phyloP scores from a whole-genome alignment of 345 rosid species.

The Pistacia atlantica region DNA sequence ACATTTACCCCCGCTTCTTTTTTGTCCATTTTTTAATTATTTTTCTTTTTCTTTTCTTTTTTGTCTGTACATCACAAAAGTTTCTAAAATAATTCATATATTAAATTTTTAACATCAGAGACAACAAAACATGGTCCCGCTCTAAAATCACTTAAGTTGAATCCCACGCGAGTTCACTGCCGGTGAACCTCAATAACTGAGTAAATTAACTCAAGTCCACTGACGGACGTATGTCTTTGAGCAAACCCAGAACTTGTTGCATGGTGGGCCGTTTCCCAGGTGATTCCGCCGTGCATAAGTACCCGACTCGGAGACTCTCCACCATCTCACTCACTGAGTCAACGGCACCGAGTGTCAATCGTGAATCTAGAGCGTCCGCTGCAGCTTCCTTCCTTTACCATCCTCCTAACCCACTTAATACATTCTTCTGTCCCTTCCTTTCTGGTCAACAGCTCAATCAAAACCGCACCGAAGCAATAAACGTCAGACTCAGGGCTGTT shows the following conservation, averaged over 20 bases:
- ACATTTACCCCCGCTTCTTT: neutral
- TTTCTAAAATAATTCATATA: neutral
- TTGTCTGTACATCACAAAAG: conserved; percentile 16
- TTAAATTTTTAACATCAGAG: neutral
- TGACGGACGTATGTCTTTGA: conserved; percentile 66
- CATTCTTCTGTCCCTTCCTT: conserved; percentile 55
- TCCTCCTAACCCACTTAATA: conserved; percentile 53
- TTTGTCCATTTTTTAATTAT: neutral
- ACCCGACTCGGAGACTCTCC: conserved; percentile 79
- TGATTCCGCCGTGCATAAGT: conserved; percentile 80
- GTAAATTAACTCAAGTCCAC: neutral
- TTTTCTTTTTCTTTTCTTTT: neutral
- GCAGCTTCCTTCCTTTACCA: conserved; percentile 70
- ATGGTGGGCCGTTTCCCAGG: conserved; percentile 82
- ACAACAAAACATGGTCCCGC: conserved; percentile 12
- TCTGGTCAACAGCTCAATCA: conserved; percentile 80
- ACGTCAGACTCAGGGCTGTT: conserved; percentile 54
- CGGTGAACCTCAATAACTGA: neutral
- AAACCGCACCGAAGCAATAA: conserved; percentile 65
- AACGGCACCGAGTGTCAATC: conserved; percentile 48
- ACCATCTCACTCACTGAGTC: conserved; percentile 73
- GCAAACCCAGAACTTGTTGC: conserved; percentile 89
- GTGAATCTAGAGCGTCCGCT: conserved; percentile 58
- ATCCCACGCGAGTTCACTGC: neutral
- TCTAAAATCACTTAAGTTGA: neutral